Conservation (phyloP, 768 basidiomycete genomes). For the Pholiota molesta region DNA sequence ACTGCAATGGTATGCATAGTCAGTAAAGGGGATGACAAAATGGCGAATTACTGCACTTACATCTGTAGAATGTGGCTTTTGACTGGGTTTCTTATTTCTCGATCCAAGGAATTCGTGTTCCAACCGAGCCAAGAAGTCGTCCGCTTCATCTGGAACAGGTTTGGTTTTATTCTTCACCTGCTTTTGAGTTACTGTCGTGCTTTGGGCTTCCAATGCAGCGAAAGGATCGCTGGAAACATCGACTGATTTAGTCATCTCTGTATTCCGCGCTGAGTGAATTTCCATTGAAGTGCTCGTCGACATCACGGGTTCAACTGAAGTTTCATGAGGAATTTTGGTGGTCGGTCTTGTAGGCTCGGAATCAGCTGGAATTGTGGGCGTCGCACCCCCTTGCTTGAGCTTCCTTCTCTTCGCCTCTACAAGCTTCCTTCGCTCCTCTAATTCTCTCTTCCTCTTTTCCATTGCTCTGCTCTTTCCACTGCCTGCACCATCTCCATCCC, state of each 20-base stretch:
- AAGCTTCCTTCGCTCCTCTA: conserved; percentile 65
- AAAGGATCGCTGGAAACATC: conserved; percentile 46
- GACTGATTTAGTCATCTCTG: not conserved
- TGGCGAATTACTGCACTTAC: conserved; percentile 37
- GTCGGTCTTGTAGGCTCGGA: not conserved
- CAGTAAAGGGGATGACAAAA: not conserved
- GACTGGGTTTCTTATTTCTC: conserved; percentile 27
- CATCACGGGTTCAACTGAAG: not conserved
- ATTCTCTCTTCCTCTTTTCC: conserved; percentile 75
- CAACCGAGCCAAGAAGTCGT: conserved; percentile 66
- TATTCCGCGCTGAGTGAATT: not conserved
- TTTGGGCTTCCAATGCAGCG: conserved; percentile 46
- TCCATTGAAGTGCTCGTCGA: not conserved
- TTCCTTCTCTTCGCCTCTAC: conserved; percentile 74
- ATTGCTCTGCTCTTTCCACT: conserved; percentile 53
- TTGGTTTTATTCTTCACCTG: conserved; percentile 23
- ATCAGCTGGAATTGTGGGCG: conserved; percentile 4
- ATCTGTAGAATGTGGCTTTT: not conserved
- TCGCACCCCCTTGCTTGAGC: conserved; percentile 16
- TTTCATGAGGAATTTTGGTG: not conserved
- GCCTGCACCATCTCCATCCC: conserved; percentile 32
- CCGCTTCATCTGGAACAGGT: conserved; percentile 43
- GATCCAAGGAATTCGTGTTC: conserved; percentile 59
- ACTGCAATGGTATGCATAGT: not conserved
- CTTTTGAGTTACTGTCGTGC: conserved; percentile 25